Evolutionary conservation across 208 protist genomes (phyloP).

Genomic region (Leishmania guyanensis): DNA sequence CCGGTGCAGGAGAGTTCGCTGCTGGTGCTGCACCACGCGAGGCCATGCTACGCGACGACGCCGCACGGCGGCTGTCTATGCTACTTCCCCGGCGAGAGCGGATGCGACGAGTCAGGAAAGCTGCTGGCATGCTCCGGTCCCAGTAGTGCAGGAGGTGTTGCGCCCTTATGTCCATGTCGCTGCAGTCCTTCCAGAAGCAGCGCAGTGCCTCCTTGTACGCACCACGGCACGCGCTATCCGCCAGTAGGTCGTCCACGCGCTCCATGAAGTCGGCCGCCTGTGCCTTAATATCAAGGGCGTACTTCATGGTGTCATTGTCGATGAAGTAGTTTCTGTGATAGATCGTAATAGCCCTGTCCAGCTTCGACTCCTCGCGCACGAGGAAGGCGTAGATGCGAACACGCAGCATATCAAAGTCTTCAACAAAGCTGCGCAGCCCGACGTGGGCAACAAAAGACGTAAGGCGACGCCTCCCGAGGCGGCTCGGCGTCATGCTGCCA

Average conservation of each 20-base stretch:
- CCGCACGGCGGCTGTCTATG: conserved; percentile 9
- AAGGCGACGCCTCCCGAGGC: conserved; percentile 34
- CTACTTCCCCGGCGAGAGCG: conserved; percentile 7
- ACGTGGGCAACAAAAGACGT: conserved; percentile 12
- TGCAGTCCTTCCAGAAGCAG: conserved; percentile 61
- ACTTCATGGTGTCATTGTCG: conserved; percentile 37
- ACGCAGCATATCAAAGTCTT: conserved; percentile 57
- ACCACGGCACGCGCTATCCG: conserved; percentile 28
- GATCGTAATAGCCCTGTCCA: conserved; percentile 39
- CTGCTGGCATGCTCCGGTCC: conserved; percentile 27
- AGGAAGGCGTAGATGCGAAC: conserved; percentile 75
- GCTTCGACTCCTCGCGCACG: conserved; percentile 48
- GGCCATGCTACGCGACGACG: conserved; percentile 17
- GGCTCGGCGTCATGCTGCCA: not conserved
- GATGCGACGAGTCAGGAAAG: conserved; percentile 13
- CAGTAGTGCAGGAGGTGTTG: conserved; percentile 37
- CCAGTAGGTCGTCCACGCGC: conserved; percentile 48
- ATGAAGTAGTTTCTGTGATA: conserved; percentile 59
- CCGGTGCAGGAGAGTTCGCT: not conserved
- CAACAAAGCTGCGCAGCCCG: conserved; percentile 25
- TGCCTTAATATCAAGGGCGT: conserved; percentile 49
- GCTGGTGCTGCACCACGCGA: conserved; percentile 4
- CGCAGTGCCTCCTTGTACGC: conserved; percentile 50
- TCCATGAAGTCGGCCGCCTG: conserved; percentile 59
- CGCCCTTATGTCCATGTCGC: conserved; percentile 45